Evolutionary conservation across 805 yeast species (phyloP), one percentile per base, ranked within the genome.

Genomic region (Lachancea thermotolerans): DNA sequence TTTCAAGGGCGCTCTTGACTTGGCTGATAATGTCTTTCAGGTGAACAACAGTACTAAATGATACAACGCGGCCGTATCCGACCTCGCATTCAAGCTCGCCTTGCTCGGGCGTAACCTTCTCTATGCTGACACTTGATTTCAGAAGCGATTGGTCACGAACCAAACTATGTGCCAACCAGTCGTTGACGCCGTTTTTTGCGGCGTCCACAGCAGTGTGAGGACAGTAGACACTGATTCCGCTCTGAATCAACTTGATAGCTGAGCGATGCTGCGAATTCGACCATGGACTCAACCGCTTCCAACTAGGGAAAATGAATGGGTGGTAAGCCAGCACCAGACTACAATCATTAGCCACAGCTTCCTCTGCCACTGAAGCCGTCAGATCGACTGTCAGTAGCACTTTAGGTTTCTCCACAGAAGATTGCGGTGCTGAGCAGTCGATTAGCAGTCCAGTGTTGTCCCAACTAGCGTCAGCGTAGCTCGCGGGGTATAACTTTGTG

Each of bases 151-250:
- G 39, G 14, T 51, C 49, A 1, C 62, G 59, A 0, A 63, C 57
- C 5, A 83, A 65, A 2, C 86, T 85, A 33, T 76, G 78, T 1
- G 78, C 84, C 35, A 93, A 71, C 84, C 95, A 93, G 61, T 89
- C 98, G 54, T 93, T 93, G 50, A 93, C 96, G 17, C 99, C 99
- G n/a, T 83, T 85, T 10, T 66, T 64, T 9, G 93, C 93, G 18
- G 97, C 91, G 65, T 93, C 99, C 3, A 93, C 85, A 0, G 98
- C 89, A 1, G 99, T 91, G 60, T 93, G 99, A 21, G 99, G 99
- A 45, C 83, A 83, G 62, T 93, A 93, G 1, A 93, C 99, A 40
- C 89, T 78, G 46, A 93, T 77, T n/a, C 86, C 85, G 48, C 80
- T 74, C 52, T 80, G 81, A 42, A 88, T 81, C 55, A 93, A 72